These are phyloP conservation scores for Paecilomyces variotii DNA, from an alignment of 2,329 filamentous ascomycete genomes.

Conservation along the genomic window DNA sequence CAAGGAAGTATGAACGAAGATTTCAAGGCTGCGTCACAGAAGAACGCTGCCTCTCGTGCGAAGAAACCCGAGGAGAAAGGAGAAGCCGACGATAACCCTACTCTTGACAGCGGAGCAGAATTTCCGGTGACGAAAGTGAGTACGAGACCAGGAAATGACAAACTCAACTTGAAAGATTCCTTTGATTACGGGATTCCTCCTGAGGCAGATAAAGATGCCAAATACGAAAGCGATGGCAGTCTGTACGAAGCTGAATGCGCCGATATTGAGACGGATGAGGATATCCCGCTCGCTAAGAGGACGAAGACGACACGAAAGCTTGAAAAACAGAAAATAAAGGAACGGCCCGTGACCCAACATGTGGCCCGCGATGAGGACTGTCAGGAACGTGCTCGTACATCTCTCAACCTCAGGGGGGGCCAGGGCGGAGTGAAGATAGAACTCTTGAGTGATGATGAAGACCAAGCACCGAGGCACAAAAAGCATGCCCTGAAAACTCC, in stretches of 20 bases:
- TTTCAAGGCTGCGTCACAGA: background rate
- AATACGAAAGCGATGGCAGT: constrained; percentile 1
- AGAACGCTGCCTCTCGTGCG: background rate
- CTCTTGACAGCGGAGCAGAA: background rate
- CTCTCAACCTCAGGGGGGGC: background rate
- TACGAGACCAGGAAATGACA: background rate
- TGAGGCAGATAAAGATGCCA: background rate
- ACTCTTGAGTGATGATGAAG: background rate
- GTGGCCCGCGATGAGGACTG: background rate
- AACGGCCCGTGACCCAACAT: background rate
- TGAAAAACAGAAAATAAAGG: background rate
- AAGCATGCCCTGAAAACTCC: background rate
- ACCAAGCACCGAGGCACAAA: background rate
- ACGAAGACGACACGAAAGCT: background rate
- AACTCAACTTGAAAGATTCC: background rate
- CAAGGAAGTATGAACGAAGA: constrained; percentile 2
- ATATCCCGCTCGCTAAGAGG: constrained; percentile 10
- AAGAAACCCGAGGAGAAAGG: constrained; percentile 1
- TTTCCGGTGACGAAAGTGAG: no score
- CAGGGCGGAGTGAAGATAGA: background rate
- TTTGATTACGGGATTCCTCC: background rate
- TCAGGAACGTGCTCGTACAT: background rate
- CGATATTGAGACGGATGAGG: constrained; percentile 8
- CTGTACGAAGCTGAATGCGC: constrained; percentile 1
- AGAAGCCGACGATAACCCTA: background rate